Evolutionary conservation across 2,329 filamentous ascomycete genomes (phyloP).

Genomic region (Periconia sp.): DNA sequence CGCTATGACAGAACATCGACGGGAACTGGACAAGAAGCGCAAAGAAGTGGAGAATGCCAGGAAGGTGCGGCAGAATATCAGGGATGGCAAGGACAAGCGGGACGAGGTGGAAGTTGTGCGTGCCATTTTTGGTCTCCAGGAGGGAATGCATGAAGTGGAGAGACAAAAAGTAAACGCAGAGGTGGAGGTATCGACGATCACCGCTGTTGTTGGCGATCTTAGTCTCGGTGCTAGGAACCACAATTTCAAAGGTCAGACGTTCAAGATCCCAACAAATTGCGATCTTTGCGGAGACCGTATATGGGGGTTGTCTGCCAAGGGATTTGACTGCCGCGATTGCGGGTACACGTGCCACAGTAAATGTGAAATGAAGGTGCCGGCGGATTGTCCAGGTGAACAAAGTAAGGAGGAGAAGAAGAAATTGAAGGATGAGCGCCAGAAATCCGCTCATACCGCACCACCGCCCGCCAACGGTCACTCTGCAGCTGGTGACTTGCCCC

Average conservation of each 20-base stretch:
- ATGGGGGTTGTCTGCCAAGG: conserved; percentile 95
- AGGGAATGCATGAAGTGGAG: conserved; percentile 81
- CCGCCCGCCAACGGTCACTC: conserved; percentile 50
- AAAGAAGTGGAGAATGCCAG: conserved; percentile 81
- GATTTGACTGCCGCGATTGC: conserved; percentile 93
- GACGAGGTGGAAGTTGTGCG: conserved; percentile 85
- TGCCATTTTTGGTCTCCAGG: conserved; percentile 80
- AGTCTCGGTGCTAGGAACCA: conserved; percentile 92
- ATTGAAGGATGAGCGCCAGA: conserved; percentile 82
- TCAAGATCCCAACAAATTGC: conserved; percentile 98
- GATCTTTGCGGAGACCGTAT: conserved; percentile 95
- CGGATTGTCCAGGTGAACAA: conserved; percentile 91
- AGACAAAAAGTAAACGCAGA: conserved; percentile 84
- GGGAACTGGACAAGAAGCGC: conserved; percentile 82
- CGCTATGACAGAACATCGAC: conserved; percentile 75
- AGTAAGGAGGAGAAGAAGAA: conserved; percentile 95
- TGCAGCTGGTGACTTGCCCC: conserved; percentile 64
- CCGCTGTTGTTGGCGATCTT: conserved; percentile 86
- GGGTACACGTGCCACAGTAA: conserved; percentile 98
- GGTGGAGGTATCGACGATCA: conserved; percentile 91
- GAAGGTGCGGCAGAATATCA: conserved; percentile 71
- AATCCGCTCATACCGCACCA: conserved; percentile 63
- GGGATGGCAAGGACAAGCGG: conserved; percentile 82
- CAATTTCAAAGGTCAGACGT: conserved; percentile 98
- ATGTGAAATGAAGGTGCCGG: conserved; percentile 97